Conservation (phyloP, 257 asterid genomes). For the Verbascum thapsus region DNA sequence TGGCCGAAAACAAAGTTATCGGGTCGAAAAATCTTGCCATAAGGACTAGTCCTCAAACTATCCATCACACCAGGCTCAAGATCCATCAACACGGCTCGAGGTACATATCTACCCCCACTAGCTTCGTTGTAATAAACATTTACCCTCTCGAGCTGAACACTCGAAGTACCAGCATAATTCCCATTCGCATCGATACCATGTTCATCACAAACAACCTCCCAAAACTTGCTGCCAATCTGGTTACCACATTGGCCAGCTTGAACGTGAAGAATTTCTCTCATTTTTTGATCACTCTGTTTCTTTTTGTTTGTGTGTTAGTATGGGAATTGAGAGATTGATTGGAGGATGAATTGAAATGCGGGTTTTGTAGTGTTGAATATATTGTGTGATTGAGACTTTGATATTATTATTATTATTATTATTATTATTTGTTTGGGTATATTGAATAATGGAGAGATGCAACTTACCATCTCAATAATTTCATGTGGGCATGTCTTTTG, state of each 20-base stretch:
- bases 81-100: constrained; percentile 70
- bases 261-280: constrained; percentile 77
- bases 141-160: constrained; percentile 60
- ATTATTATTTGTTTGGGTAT: neutral
- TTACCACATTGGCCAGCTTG: constrained; percentile 85
- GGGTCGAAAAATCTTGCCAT: constrained; percentile 64
- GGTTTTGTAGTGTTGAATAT: constrained; percentile 40
- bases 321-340: neutral
- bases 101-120: constrained; percentile 71
- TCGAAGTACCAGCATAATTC: constrained; percentile 46
- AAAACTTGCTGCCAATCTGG: constrained; percentile 75
- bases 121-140: constrained; percentile 76
- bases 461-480: constrained; percentile 26
- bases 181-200: constrained; percentile 63
- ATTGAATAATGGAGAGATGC: constrained; percentile 28
- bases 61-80: constrained; percentile 84
- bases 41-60: constrained; percentile 66
- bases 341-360: constrained; percentile 29
- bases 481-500: constrained; percentile 57
- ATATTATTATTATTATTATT: constrained; percentile 43
- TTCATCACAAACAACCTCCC: constrained; percentile 74
- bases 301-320: neutral
- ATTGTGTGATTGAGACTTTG: constrained; percentile 46
- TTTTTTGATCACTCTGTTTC: constrained; percentile 16
- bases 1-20: constrained; percentile 75